phyloP scores from a whole-genome alignment of 768 basidiomycete genomes.

The Porpolomopsis calyptriformis region DNA sequence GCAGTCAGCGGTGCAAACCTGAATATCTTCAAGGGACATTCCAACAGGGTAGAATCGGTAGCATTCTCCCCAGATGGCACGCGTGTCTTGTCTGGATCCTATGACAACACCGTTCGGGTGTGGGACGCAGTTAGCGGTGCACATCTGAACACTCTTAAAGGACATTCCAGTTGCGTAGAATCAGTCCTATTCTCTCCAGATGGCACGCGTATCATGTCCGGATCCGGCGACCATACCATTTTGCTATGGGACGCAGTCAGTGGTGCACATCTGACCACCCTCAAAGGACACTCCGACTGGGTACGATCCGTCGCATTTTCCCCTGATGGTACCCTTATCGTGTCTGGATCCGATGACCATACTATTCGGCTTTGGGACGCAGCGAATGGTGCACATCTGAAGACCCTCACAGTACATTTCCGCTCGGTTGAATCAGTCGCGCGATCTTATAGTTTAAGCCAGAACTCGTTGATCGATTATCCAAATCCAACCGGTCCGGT shows the following conservation, averaged over 20 bases:
- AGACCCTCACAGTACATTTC: background rate
- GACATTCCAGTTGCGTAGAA: background rate
- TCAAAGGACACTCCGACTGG: background rate
- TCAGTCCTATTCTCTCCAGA: background rate
- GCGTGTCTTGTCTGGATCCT: background rate
- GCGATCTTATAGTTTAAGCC: slow-evolving; percentile 11
- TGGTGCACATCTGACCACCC: background rate
- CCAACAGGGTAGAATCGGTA: background rate
- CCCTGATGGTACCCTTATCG: background rate
- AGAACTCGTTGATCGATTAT: background rate
- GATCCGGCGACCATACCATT: background rate
- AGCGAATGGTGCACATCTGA: background rate
- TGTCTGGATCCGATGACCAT: slow-evolving; percentile 8
- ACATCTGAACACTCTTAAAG: background rate
- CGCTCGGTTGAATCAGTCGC: slow-evolving; percentile 13
- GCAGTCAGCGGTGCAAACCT: background rate
- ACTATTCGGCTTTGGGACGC: background rate
- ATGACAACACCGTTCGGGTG: background rate
- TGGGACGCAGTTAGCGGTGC: background rate
- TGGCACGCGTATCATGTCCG: background rate
- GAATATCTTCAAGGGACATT: background rate
- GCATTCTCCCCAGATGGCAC: background rate
- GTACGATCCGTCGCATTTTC: background rate
- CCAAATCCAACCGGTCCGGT: background rate
- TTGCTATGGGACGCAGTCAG: background rate